Evolutionary conservation across 176 grass and related monocot genomes (phyloP).

Genomic region (Canna indica): DNA sequence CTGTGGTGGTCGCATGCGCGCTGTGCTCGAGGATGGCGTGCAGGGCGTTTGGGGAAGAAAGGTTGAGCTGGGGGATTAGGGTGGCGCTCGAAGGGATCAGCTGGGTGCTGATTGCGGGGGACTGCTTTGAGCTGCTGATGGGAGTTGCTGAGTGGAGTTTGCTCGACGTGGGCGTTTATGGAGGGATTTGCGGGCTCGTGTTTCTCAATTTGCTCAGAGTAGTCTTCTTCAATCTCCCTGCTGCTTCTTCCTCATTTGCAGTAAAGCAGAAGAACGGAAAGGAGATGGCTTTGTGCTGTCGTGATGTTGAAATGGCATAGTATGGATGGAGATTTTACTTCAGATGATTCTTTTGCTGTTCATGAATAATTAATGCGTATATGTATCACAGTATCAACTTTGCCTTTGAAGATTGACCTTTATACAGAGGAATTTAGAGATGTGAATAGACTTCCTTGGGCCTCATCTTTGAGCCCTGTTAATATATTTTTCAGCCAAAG

Average conservation of each 20-base stretch:
- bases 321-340: background rate
- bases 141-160: no score
- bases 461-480: no score
- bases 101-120: constrained; percentile 58
- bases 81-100: constrained; percentile 50
- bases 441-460: no score
- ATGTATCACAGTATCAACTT: no score
- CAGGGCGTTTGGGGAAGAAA: constrained; percentile 75
- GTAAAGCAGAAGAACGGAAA: background rate
- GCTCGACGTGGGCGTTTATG: background rate
- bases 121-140: constrained; percentile 57
- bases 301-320: background rate
- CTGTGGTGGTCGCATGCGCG: constrained; percentile 53
- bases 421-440: no score
- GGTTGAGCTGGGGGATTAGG: constrained; percentile 55
- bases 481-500: no score
- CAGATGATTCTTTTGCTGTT: no score
- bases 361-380: no score
- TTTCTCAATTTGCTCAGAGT: constrained; percentile 8
- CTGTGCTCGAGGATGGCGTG: constrained; percentile 83
- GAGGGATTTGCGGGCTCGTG: constrained; percentile 14
- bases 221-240: background rate
- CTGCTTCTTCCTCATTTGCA: no score
- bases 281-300: background rate
- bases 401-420: no score